Base-by-base conservation (phyloP, 106 monocot species). In the Narthecium ossifragum region DNA sequence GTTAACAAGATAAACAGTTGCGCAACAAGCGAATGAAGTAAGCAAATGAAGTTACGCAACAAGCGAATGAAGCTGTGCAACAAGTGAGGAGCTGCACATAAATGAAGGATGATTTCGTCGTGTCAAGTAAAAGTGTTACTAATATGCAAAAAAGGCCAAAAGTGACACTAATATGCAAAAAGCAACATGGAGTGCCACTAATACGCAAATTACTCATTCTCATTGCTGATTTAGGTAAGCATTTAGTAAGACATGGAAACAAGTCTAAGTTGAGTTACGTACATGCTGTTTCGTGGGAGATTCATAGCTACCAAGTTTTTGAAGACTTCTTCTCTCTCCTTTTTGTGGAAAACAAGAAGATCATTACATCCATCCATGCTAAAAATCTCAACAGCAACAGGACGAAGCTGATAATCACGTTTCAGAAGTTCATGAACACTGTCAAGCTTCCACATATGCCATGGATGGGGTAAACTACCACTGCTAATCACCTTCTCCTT, bases 361-460 rank as follows among this genome's bases (percentile, higher is more conserved):
- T 98, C 98, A 65, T 98, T 98, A 52, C 80, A 86, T 26, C 98
- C 98, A 82, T 98, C 98, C 84, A 88, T 98, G 81, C 98, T 98
- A 63, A 98, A 98, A 63, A 98, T 85, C 61, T 98, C 98, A 62
- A 98, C 72, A 61, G 98, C 98, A 55, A 98, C 98, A 65, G 98
- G 98, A 13, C 98, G 80, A 10, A 98, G 68, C 74, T 98, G 98
- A 37, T 98, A 98, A 70, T 98, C 98, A 59, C 98, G 91, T 76
- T 85, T 98, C 67, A 98, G 64, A 41, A 98, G 87, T 55, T 98
- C 98, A 80, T 98, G 81, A 46, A 98, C 78, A 71, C 73, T 91
- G 75, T 98, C 87, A 69, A 98, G 79, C 69, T 98, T 98, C 98
- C 98, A 98, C 98, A 98, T 98, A 68, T 91, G 91, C 98, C 98